These are phyloP conservation scores for Noccaea bulbosa DNA, from an alignment of 345 rosid species.

Conservation along the genomic window DNA sequence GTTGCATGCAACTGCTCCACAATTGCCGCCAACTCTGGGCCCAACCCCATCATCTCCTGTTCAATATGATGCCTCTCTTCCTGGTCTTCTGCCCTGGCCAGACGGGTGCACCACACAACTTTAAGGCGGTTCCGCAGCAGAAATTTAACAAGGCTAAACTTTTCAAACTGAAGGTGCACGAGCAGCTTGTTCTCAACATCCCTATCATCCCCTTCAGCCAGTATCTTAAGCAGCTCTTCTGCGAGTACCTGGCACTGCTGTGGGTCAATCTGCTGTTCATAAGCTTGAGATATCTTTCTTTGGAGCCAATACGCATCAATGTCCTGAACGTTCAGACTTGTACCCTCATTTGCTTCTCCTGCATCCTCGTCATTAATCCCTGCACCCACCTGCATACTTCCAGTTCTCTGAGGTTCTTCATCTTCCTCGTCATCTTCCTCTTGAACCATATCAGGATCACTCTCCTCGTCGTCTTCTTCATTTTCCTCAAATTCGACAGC, in stretches of 20 bases:
- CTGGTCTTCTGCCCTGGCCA: slow-evolving; percentile 92
- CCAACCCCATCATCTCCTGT: slow-evolving; percentile 76
- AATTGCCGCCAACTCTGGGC: slow-evolving; percentile 73
- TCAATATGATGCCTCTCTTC: slow-evolving; percentile 78
- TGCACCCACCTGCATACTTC: slow-evolving; percentile 89
- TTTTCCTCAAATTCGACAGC: slow-evolving; percentile 93
- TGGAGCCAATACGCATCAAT: slow-evolving; percentile 99
- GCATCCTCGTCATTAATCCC: slow-evolving; percentile 73
- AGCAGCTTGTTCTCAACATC: slow-evolving; percentile 77
- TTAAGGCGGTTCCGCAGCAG: slow-evolving; percentile 73
- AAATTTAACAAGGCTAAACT: slow-evolving; percentile 78
- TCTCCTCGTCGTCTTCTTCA: slow-evolving; percentile 88
- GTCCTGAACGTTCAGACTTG: slow-evolving; percentile 81
- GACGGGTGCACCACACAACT: slow-evolving; percentile 93
- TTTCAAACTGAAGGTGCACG: slow-evolving; percentile 61
- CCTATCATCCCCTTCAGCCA: slow-evolving; percentile 83
- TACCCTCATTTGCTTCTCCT: slow-evolving; percentile 69
- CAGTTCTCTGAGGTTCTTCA: slow-evolving; percentile 62
- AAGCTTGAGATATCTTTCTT: slow-evolving; percentile 89
- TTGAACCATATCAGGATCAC: slow-evolving; percentile 83
- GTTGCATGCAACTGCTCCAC: slow-evolving; percentile 95
- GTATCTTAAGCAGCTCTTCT: slow-evolving; percentile 89
- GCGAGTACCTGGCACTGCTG: slow-evolving; percentile 87
- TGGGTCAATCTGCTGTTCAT: slow-evolving; percentile 86
- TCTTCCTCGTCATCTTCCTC: slow-evolving; percentile 90